Percentiles rank a stretch among this genome's conserved stretches.
These are phyloP conservation scores for Tubosaeta brunneosetosa DNA, from an alignment of 768 basidiomycete species.

Conservation along the genomic window DNA sequence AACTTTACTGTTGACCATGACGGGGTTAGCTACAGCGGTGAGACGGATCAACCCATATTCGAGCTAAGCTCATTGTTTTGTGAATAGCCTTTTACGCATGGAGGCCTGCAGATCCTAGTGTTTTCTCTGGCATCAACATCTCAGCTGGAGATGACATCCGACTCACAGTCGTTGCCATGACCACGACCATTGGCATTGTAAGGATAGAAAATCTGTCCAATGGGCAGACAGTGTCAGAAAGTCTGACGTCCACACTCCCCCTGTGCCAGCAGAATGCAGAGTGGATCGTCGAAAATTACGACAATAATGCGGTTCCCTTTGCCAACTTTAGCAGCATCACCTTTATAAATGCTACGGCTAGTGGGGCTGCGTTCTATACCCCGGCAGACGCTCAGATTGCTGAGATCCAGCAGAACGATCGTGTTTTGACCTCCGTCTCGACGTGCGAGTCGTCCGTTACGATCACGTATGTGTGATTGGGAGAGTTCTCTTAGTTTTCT, in stretches of 20 bases:
- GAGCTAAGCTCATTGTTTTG: neutral
- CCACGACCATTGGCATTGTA: neutral
- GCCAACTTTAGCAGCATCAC: constrained; percentile 1
- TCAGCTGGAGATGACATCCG: neutral
- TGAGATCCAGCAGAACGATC: neutral
- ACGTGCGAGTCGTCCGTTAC: neutral
- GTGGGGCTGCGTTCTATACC: neutral
- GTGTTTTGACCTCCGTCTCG: neutral
- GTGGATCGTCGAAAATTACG: constrained; percentile 1
- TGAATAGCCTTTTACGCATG: constrained; percentile 3
- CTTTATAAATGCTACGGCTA: neutral
- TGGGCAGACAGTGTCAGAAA: neutral
- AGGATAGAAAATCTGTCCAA: constrained; percentile 1
- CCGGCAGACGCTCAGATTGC: neutral
- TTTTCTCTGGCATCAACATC: neutral
- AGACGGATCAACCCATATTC: neutral
- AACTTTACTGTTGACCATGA: neutral
- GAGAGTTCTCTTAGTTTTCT: neutral
- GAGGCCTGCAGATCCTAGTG: neutral
- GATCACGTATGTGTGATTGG: neutral
- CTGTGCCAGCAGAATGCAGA: neutral
- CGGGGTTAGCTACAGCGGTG: neutral
- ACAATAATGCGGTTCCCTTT: neutral
- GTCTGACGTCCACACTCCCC: neutral
- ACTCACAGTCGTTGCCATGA: neutral